These are phyloP conservation scores for Styphnolobium japonicum DNA, from an alignment of 306 rosid species.

Conservation along the genomic window DNA sequence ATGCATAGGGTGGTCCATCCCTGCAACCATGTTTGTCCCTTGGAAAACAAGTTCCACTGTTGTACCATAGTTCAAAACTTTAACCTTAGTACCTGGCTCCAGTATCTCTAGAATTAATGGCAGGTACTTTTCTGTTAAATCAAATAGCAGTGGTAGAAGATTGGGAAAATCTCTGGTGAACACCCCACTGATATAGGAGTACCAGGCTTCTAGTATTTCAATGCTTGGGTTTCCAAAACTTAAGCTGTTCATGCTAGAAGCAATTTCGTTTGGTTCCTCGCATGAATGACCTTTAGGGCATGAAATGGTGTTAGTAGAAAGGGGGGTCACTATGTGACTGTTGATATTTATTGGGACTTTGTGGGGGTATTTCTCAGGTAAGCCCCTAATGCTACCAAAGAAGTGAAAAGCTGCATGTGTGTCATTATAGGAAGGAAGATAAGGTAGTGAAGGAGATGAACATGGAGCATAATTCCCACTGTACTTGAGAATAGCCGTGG, in stretches of 20 bases:
- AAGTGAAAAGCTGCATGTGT: conserved; percentile 24
- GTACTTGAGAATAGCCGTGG: conserved; percentile 49
- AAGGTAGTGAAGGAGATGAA: conserved; percentile 12
- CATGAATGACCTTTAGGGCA: conserved; percentile 38
- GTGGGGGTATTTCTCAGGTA: conserved; percentile 17
- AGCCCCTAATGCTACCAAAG: conserved; percentile 34
- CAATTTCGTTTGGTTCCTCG: conserved; percentile 40
- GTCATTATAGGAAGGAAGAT: conserved; percentile 39
- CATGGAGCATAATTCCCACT: conserved; percentile 15
- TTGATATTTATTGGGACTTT: conserved; percentile 34
- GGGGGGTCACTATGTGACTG: conserved; percentile 28
- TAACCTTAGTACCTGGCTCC: conserved; percentile 43
- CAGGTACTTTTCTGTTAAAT: conserved; percentile 31
- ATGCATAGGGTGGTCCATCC: conserved; percentile 60
- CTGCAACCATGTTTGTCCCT: conserved; percentile 40
- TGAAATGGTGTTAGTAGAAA: conserved; percentile 36
- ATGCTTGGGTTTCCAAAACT: conserved; percentile 38
- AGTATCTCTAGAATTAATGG: conserved; percentile 22
- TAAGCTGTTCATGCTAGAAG: conserved; percentile 51
- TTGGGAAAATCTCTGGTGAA: conserved; percentile 33
- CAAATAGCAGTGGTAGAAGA: conserved; percentile 35
- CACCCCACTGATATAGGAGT: conserved; percentile 37
- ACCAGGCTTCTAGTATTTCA: conserved; percentile 52
- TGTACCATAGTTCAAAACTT: conserved; percentile 36
- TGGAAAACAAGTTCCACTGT: conserved; percentile 43